A percentile compares a stretch with the other conserved stretches of the same genome.
phyloP scores from a whole-genome alignment of 495 filamentous ascomycete genomes.

The Cladorrhinum samala region DNA sequence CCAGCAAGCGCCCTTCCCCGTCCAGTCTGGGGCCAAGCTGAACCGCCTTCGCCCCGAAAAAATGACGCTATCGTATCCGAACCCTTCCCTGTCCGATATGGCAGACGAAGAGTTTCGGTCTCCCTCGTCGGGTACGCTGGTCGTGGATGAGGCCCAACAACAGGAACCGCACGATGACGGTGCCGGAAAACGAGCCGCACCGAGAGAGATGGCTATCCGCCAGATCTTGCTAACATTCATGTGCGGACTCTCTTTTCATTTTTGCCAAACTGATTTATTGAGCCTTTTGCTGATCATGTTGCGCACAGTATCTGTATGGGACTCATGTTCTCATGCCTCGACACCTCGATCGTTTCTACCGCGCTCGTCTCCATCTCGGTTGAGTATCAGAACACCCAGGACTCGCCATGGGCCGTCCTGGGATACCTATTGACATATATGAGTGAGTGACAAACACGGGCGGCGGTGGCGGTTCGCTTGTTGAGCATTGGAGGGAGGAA shows the following conservation, averaged over 20 bases:
- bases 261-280: not conserved
- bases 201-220: conserved; percentile 7
- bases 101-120: conserved; percentile 3
- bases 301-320: conserved; percentile 45
- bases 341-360: conserved; percentile 60
- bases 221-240: conserved; percentile 21
- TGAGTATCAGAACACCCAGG: conserved; percentile 46
- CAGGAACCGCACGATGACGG: not conserved
- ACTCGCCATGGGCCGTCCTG: conserved; percentile 54
- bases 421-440: conserved; percentile 57
- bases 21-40: not conserved
- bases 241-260: conserved; percentile 7
- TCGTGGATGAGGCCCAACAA: conserved; percentile 4
- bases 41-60: not conserved
- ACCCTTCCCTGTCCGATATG: conserved; percentile 24
- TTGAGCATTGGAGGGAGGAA: too few relatives aligned
- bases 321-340: conserved; percentile 55
- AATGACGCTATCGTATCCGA: conserved; percentile 25
- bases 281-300: not conserved
- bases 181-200: not conserved
- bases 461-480: too few relatives aligned
- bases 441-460: too few relatives aligned
- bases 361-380: conserved; percentile 54
- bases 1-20: not conserved
- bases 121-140: not conserved